Evolutionary conservation across 2,329 filamentous ascomycete species (phyloP).

Genomic region (Sodiomyces alkalinus): DNA sequence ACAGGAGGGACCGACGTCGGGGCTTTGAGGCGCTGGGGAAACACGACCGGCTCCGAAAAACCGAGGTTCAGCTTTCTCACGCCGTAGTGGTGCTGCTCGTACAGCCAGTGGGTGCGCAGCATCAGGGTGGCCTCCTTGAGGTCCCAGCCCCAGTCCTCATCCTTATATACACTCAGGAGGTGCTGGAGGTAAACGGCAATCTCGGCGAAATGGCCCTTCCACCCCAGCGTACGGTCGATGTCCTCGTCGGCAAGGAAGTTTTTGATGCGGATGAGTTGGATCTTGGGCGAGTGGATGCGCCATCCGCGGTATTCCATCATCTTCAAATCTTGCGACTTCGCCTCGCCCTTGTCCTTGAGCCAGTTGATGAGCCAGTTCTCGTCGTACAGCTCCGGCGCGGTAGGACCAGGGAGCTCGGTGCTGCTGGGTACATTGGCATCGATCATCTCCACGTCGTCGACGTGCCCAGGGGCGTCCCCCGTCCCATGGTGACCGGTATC

Average conservation of each 20-base stretch:
- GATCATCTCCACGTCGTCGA: constrained; percentile 2
- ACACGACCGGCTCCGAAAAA: constrained; percentile 6
- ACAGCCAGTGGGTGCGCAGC: constrained; percentile 18
- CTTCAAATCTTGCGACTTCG: constrained; percentile 3
- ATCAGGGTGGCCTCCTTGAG: constrained; percentile 17
- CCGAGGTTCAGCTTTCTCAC: constrained; percentile 11
- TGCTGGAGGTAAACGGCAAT: constrained; percentile 23
- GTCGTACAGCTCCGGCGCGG: background rate
- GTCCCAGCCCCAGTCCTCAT: constrained; percentile 14
- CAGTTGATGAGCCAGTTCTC: constrained; percentile 6
- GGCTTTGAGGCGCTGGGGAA: background rate
- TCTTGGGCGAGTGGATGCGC: constrained; percentile 16
- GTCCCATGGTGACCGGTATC: no score
- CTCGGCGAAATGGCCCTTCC: constrained; percentile 20
- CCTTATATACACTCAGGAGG: constrained; percentile 12
- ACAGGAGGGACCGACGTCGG: constrained; percentile 4
- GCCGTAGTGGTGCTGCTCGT: constrained; percentile 19
- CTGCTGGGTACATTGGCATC: background rate
- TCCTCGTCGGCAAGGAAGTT: constrained; percentile 36
- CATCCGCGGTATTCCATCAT: constrained; percentile 17
- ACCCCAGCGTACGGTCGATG: constrained; percentile 22
- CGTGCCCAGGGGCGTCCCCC: background rate
- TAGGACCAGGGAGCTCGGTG: background rate
- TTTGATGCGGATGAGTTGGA: constrained; percentile 16
- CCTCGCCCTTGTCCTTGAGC: constrained; percentile 5